Conservation (phyloP, 768 basidiomycete genomes). For the Leccinellum luteum region DNA sequence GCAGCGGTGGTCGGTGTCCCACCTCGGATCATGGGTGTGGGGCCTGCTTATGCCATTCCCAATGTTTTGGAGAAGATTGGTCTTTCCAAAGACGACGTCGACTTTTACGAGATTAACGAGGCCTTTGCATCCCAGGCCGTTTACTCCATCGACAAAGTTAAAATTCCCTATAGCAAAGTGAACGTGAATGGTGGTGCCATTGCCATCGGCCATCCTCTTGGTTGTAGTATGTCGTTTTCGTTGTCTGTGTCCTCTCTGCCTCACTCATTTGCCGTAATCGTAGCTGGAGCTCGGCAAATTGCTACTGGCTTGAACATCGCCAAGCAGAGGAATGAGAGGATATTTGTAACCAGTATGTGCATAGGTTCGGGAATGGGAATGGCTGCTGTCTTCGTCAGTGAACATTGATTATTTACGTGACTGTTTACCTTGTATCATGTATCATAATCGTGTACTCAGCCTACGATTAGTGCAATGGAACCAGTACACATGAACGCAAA, state of each 20-base stretch:
- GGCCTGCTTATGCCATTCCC: slow-evolving; percentile 87
- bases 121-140: slow-evolving; percentile 86
- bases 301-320: slow-evolving; percentile 82
- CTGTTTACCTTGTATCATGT: neutral
- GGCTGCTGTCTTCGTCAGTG: slow-evolving; percentile 83
- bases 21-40: slow-evolving; percentile 88
- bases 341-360: slow-evolving; percentile 92
- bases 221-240: slow-evolving; percentile 59
- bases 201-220: slow-evolving; percentile 86
- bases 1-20: slow-evolving; percentile 75
- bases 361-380: slow-evolving; percentile 90
- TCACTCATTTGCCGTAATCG: slow-evolving; percentile 6
- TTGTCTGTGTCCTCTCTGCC: slow-evolving; percentile 1
- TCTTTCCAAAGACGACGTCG: slow-evolving; percentile 66
- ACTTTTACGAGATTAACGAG: slow-evolving; percentile 92
- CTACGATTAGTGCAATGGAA: neutral
- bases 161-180: slow-evolving; percentile 73
- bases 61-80: slow-evolving; percentile 65
- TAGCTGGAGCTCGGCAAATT: slow-evolving; percentile 83
- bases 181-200: slow-evolving; percentile 89
- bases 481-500: neutral
- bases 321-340: slow-evolving; percentile 68
- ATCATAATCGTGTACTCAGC: neutral
- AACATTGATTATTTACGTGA: slow-evolving; percentile 51
- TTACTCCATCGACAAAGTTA: slow-evolving; percentile 65